A percentile compares a stretch with the other conserved stretches of the same genome.
phyloP scores from a whole-genome alignment of 495 filamentous ascomycete species.

The Poronia punctata region DNA sequence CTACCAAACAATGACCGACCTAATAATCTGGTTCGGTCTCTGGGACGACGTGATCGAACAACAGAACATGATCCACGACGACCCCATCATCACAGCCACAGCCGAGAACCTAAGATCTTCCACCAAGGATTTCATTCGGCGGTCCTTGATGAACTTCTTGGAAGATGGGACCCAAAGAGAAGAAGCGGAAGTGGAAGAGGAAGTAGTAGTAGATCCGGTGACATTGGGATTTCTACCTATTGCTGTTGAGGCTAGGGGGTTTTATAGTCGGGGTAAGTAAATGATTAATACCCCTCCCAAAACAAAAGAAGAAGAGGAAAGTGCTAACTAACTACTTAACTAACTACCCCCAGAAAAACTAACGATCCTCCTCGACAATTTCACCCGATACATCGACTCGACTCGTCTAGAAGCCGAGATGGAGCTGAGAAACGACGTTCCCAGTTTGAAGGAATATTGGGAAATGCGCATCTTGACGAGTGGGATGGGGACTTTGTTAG shows the following conservation, averaged over 20 bases:
- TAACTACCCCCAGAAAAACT: slow-evolving; percentile 18
- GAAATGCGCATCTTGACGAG: slow-evolving; percentile 21
- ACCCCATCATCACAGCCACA: too few species aligned
- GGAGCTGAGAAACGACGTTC: slow-evolving; percentile 14
- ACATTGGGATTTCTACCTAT: slow-evolving; percentile 12
- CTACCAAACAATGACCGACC: slow-evolving; percentile 12
- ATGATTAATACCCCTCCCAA: not conserved
- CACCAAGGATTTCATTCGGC: slow-evolving; percentile 17
- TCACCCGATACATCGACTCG: slow-evolving; percentile 19
- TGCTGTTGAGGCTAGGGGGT: slow-evolving; percentile 3
- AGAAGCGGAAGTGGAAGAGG: too few species aligned
- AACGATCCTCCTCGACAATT: slow-evolving; percentile 7
- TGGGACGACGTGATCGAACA: slow-evolving; percentile 21
- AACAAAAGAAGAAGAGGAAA: not conserved
- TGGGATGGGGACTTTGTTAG: slow-evolving; percentile 19
- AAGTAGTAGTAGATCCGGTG: slow-evolving; percentile 8
- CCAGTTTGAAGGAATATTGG: slow-evolving; percentile 21
- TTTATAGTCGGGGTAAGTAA: slow-evolving; percentile 14
- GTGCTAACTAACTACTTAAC: not conserved
- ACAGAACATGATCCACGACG: slow-evolving; percentile 9
- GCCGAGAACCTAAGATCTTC: slow-evolving; percentile 12
- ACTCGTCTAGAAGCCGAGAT: slow-evolving; percentile 19
- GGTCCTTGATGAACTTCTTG: slow-evolving; percentile 6
- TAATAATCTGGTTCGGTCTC: slow-evolving; percentile 20
- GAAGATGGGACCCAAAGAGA: not conserved